A percentile compares a stretch with the other conserved stretches of the same genome.
Evolutionary conservation across 2,329 filamentous ascomycete genomes (phyloP).

Genomic region (Blastomyces gilchristii): DNA sequence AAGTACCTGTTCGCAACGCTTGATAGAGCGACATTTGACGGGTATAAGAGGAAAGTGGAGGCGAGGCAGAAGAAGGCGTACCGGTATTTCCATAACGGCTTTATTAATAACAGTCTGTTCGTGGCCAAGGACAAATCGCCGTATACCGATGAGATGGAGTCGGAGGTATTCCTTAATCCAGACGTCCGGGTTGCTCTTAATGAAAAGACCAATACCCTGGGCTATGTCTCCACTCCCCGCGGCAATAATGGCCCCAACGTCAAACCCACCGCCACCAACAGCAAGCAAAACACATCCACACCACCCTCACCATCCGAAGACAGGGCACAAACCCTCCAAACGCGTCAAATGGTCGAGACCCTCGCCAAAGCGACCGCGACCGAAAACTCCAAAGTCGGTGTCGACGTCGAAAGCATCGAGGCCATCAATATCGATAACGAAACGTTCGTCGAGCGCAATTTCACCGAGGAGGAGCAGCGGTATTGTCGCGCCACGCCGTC

Average conservation of each 20-base stretch:
- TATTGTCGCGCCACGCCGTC: constrained; percentile 75
- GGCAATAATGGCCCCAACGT: neutral
- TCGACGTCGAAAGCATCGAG: constrained; percentile 83
- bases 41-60: constrained; percentile 81
- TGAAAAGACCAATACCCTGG: constrained; percentile 74
- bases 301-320: constrained; percentile 24
- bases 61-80: constrained; percentile 97
- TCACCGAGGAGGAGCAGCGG: constrained; percentile 69
- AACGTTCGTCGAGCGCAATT: constrained; percentile 90
- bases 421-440: constrained; percentile 89
- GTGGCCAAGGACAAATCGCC: constrained; percentile 87
- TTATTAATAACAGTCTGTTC: constrained; percentile 97
- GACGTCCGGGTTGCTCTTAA: constrained; percentile 74
- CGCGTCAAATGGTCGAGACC: constrained; percentile 65
- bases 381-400: constrained; percentile 69
- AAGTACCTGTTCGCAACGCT: constrained; percentile 94
- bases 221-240: constrained; percentile 45
- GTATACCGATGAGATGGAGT: constrained; percentile 79
- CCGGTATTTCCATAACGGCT: constrained; percentile 93
- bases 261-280: neutral
- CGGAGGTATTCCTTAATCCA: constrained; percentile 85
- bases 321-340: constrained; percentile 48
- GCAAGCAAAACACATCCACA: neutral
- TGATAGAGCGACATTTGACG: constrained; percentile 68
- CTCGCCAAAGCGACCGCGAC: constrained; percentile 56